Conservation (phyloP, 495 filamentous ascomycete species). For the Gamarada debralockiae region DNA sequence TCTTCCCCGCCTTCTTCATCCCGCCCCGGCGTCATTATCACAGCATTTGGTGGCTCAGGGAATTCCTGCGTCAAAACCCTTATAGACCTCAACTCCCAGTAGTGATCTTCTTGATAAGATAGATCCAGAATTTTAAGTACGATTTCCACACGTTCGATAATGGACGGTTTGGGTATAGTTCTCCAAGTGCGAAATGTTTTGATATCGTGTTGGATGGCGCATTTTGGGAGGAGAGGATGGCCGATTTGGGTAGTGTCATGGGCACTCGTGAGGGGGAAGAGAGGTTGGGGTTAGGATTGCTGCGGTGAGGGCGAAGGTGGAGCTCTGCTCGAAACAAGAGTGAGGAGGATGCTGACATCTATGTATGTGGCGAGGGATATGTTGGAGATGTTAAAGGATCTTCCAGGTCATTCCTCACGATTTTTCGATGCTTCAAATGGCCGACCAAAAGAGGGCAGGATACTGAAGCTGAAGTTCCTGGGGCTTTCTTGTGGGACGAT, state of each 20-base stretch:
- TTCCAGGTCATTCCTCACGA: neutral
- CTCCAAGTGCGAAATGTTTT: slow-evolving; percentile 1
- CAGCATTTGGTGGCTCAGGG: neutral
- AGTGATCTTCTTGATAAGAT: neutral
- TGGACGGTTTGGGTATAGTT: neutral
- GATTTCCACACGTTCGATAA: slow-evolving; percentile 2
- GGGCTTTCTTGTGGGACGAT: slow-evolving; percentile 63
- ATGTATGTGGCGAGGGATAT: slow-evolving; percentile 1
- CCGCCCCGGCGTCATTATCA: neutral
- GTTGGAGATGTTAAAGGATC: neutral
- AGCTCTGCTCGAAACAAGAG: neutral
- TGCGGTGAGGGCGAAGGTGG: neutral
- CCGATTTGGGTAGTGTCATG: neutral
- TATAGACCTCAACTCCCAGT: neutral
- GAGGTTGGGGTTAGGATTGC: neutral
- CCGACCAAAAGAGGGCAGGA: neutral
- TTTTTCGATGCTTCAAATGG: neutral
- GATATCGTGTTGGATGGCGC: neutral
- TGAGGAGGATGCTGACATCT: neutral
- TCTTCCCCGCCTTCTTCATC: neutral
- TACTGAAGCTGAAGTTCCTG: slow-evolving; percentile 44
- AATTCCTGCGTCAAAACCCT: neutral
- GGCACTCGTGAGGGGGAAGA: neutral
- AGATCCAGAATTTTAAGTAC: neutral
- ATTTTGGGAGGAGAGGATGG: slow-evolving; percentile 1